Conservation (phyloP, 2,329 filamentous ascomycete species). For the Ophiostoma sp. region DNA sequence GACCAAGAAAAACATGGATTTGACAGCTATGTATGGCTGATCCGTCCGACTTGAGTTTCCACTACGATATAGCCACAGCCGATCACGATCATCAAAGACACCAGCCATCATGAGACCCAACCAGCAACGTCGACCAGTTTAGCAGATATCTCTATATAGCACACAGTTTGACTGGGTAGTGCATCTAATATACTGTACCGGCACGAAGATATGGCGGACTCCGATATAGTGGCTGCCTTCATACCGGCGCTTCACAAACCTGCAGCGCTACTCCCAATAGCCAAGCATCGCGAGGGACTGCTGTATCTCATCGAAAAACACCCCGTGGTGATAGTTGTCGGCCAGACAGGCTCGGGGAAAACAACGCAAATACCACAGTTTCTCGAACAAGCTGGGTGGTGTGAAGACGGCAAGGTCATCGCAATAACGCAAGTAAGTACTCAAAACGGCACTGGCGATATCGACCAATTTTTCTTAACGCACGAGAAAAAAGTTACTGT, state of each 20-base stretch:
- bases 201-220: constrained; percentile 45
- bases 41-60: background rate
- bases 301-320: constrained; percentile 81
- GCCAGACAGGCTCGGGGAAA: constrained; percentile 91
- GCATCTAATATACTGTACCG: too few relatives aligned
- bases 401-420: constrained; percentile 72
- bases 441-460: too few relatives aligned
- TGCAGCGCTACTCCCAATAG: constrained; percentile 74
- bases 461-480: background rate
- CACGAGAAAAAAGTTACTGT: too few relatives aligned
- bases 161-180: background rate
- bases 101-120: background rate
- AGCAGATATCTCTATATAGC: background rate
- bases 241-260: constrained; percentile 87
- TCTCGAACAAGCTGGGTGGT: constrained; percentile 84
- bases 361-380: constrained; percentile 95
- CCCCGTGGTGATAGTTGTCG: constrained; percentile 81
- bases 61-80: background rate
- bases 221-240: constrained; percentile 52
- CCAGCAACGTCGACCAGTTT: background rate
- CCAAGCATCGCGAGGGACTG: constrained; percentile 70
- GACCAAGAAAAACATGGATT: background rate
- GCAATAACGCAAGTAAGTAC: constrained; percentile 67
- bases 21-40: background rate
- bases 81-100: background rate